Evolutionary conservation across 225 moss, liverwort and hornwort species (phyloP), one percentile per base, ranked within the genome.

Genomic region (Sphagnum contortum): DNA sequence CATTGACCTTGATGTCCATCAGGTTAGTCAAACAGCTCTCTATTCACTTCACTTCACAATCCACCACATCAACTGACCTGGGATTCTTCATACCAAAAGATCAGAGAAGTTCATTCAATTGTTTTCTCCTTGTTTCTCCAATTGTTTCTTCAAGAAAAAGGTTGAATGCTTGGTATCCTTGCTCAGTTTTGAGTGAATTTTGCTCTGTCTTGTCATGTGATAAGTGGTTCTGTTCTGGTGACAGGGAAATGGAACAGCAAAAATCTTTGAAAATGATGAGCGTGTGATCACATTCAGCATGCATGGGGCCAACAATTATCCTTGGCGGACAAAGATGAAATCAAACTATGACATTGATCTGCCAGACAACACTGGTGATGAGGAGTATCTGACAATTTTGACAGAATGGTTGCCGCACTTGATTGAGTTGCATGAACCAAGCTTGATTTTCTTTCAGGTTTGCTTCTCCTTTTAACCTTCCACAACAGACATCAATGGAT

Each of bases 1-100:
- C 62, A 79, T 94, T 68, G 94, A 94, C 78, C 81, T 94, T 50
- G 94, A 94, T 74, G 94, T 94, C 62, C 94, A 94, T 76, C 94
- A 94, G 88, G 94, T 94, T 70, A 12, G 56, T 5, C 14, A 14
- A 67, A 53, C 44, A 9, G 14, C 29, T 29, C 29, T 29, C 29
- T 29, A 29, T 29, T 29, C 29, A 29, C 29, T 29, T 29, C 29
- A 29, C 29, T 29, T 29, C 29, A 29, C 29, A 29, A 29, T 29
- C 29, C 29, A 29, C 29, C 29, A 29, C 29, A 29, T 29, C 29
- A 29, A 29, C 29, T 29, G 29, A 29, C 29, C 29, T 29, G 29
- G 0, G 29, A 29, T 29, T 29, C 29, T 29, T 29, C 29, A 29
- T 29, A 29, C 29, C 29, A 29, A 29, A 29, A 29, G 29, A 29